These are phyloP conservation scores for Perilla frutescens DNA, from an alignment of 257 asterid genomes.

Conservation along the genomic window DNA sequence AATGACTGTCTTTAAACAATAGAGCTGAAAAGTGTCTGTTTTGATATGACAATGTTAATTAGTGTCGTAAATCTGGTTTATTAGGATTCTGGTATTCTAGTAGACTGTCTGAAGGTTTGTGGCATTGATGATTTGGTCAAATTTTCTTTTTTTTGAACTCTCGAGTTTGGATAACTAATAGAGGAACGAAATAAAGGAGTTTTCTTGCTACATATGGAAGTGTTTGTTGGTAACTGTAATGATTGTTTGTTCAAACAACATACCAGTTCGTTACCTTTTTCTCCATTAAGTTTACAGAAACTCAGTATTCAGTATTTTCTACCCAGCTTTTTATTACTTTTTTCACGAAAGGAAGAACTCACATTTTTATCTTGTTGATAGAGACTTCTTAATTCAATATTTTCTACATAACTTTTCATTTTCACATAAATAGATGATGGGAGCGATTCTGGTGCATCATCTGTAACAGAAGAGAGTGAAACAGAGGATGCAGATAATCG, in stretches of 20 bases:
- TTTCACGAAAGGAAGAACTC: too few species aligned
- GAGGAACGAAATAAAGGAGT: neutral
- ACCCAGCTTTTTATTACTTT: neutral
- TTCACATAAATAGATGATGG: constrained; percentile 53
- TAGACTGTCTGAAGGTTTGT: neutral
- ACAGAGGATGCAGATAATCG: constrained; percentile 3
- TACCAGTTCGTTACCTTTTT: neutral
- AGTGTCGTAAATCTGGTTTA: neutral
- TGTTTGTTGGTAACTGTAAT: neutral
- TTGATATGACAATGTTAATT: neutral
- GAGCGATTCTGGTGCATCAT: constrained; percentile 55
- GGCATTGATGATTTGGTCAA: constrained; percentile 4
- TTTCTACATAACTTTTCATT: neutral
- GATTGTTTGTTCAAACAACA: neutral
- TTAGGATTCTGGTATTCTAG: neutral
- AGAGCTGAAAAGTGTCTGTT: neutral
- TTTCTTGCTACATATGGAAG: neutral
- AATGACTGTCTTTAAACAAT: neutral
- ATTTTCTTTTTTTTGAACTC: neutral
- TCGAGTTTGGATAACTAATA: neutral
- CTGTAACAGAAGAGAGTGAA: constrained; percentile 50
- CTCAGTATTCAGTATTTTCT: neutral
- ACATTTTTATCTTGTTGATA: too few species aligned
- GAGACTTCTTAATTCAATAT: neutral
- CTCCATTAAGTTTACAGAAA: too few species aligned